These are phyloP conservation scores for Moesziomyces sp. DNA, from an alignment of 1,284 basidiomycete genomes.

Conservation along the genomic window DNA sequence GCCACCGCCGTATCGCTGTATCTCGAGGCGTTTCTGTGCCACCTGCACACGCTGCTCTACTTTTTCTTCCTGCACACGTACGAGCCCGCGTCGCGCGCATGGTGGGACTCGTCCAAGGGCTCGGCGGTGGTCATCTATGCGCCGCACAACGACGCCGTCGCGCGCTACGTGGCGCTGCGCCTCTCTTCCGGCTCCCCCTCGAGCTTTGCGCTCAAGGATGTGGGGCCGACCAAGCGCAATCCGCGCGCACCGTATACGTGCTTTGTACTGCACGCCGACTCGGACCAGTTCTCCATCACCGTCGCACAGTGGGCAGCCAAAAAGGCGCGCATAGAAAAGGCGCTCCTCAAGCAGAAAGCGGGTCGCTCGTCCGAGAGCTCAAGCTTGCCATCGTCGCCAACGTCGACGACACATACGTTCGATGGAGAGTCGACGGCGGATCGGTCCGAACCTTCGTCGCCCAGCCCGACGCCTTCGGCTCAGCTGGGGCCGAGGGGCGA, in stretches of 20 bases:
- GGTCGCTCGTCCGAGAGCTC: slow-evolving; percentile 8
- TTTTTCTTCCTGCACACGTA: slow-evolving; percentile 35
- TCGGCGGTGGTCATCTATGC: slow-evolving; percentile 47
- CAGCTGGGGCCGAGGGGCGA: slow-evolving; percentile 15
- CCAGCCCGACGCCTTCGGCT: not conserved
- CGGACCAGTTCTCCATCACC: slow-evolving; percentile 42
- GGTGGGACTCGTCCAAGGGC: slow-evolving; percentile 46
- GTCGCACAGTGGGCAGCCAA: slow-evolving; percentile 52
- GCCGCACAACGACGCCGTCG: slow-evolving; percentile 44
- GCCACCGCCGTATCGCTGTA: slow-evolving; percentile 29
- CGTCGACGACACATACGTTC: slow-evolving; percentile 9
- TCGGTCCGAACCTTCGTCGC: slow-evolving; percentile 7
- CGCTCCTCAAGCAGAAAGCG: slow-evolving; percentile 20
- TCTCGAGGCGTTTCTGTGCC: slow-evolving; percentile 33
- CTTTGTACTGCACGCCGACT: slow-evolving; percentile 45
- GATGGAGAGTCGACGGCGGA: slow-evolving; percentile 14
- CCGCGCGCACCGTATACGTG: slow-evolving; percentile 48
- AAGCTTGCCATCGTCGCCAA: slow-evolving; percentile 27
- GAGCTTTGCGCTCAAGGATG: slow-evolving; percentile 39
- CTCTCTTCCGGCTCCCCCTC: slow-evolving; percentile 45
- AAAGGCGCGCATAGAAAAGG: slow-evolving; percentile 43
- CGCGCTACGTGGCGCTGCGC: slow-evolving; percentile 37
- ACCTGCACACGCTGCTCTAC: slow-evolving; percentile 31
- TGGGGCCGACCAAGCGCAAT: slow-evolving; percentile 27
- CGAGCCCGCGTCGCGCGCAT: slow-evolving; percentile 28